A percentile compares a stretch with the other conserved stretches of the same genome.
Conservation (phyloP, 1,284 basidiomycete genomes). For the Ustilago bromivora region DNA sequence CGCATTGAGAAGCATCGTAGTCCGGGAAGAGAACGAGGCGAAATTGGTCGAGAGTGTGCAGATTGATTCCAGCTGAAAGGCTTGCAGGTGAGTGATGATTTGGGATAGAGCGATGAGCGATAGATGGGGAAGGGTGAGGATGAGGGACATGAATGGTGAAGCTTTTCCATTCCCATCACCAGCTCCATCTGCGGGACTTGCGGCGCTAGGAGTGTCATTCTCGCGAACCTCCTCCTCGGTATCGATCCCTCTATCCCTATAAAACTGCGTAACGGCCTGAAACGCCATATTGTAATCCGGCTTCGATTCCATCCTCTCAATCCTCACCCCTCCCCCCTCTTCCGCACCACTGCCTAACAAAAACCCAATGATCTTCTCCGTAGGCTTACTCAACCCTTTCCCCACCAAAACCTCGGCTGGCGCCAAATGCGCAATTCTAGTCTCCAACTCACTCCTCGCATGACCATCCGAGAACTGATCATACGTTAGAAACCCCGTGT, state of each 20-base stretch:
- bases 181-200: neutral
- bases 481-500: constrained; percentile 90
- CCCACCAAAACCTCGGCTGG: constrained; percentile 84
- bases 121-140: constrained; percentile 63
- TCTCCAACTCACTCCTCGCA: constrained; percentile 64
- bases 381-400: constrained; percentile 77
- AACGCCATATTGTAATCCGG: constrained; percentile 82
- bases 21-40: constrained; percentile 76
- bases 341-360: constrained; percentile 73
- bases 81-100: constrained; percentile 80
- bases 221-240: neutral
- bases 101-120: constrained; percentile 83
- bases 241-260: constrained; percentile 68
- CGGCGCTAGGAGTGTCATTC: neutral
- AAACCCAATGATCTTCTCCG: constrained; percentile 79
- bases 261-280: constrained; percentile 79
- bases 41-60: constrained; percentile 73
- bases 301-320: constrained; percentile 76
- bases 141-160: constrained; percentile 27
- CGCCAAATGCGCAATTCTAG: constrained; percentile 70
- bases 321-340: constrained; percentile 69
- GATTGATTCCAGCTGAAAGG: constrained; percentile 76
- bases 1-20: constrained; percentile 88
- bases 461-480: constrained; percentile 76
- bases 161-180: neutral